Base-by-base conservation (phyloP, 129 eudicot genomes). In the Flaveria bidentis region DNA sequence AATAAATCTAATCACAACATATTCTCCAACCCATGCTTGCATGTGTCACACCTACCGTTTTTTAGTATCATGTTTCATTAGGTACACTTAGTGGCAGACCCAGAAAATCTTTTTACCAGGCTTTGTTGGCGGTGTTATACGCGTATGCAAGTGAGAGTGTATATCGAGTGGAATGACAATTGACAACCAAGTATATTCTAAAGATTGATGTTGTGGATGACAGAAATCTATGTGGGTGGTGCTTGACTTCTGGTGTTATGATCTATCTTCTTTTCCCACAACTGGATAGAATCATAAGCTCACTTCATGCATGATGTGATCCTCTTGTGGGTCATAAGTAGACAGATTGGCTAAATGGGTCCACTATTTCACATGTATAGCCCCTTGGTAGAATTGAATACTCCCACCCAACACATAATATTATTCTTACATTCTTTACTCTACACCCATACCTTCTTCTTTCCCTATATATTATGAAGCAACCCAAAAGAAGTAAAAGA, bases 361-460 rank as follows among this genome's bases (percentile, higher is more conserved):
- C 95, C 85, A 88, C 91, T 83, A 69, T 78, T 78, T 78, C 93
- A 86, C 87, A 88, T 86, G 91, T 84, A 63, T 76, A 75, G 63
- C 77, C 76, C 70, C 82, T 72, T 63, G 3, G 46, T 46, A 71
- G 77, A 76, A 72, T 77, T 69, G 25, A 69, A 82, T 82, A 76
- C 18, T 45, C 57, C 45, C 64, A 39, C 47, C 61, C 76, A 78
- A 74, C 68, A 74, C 77, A 76, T 45, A 36, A 76, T 45, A 36
- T 36, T 80, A 67, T 73, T 75, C 77, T 76, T 82, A 41, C 53
- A 50, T 81, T 73, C 58, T 81, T 81, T 76, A 81, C 74, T 72
- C 81, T 58, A n/a, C 39, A 46, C 80, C 46, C 83, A 82, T 53
- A 45, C 75, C 82, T 55, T 73, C 53, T 60, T 16, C 76, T 66